Base-by-base conservation (phyloP, 176 grass and related monocot genomes). In the Calamus simplicifolius region DNA sequence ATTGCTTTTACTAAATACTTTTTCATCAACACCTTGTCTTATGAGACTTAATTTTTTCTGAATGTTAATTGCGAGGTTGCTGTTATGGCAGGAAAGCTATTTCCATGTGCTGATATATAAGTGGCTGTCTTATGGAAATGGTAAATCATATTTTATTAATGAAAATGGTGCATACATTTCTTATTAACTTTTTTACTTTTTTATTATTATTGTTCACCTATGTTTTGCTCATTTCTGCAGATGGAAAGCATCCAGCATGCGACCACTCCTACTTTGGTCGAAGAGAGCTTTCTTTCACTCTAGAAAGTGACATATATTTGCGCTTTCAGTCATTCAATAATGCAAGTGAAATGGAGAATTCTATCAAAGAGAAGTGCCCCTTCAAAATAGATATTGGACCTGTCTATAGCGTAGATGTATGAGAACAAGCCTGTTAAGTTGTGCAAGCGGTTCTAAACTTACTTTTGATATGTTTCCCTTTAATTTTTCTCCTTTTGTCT, bases 101-200 rank as follows among this genome's bases (percentile, higher is more conserved):
- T 89, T 80, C 89, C 89, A 0, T 80, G 80, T 61, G 77, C 49
- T 4, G 89, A 95, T 58, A 83, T 95, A 57, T 89, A 89, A 82
- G 56, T 95, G 89, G 85, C 72, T 95, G n/a, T 89, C 85, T 15
- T 97, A 97, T 48, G 92, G 84, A 88, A 97, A 91, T 73, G 92
- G 87, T 97, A 48, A 0, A 71, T 79, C 3, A 48, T 3, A 43
- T 54, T 73, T 55, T 27, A 16, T 59, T 4, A 25, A 49, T 3
- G 16, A 31, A 26, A 7, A 5, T 31, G 14, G 0, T 16, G 5
- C 18, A 61, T 43, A 12, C 8, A 43, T 43, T 43, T 43, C 35
- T 43, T 43, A 43, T 43, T 43, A 43, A 43, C 35, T 13, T 3
- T 7, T 43, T 43, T 2, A 14, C 29, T 6, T 18, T 59, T 7